Percentiles rank a stretch among this genome's conserved stretches.
Evolutionary conservation across 2,329 filamentous ascomycete species (phyloP).

Genomic region (Achaetomium macrosporum): DNA sequence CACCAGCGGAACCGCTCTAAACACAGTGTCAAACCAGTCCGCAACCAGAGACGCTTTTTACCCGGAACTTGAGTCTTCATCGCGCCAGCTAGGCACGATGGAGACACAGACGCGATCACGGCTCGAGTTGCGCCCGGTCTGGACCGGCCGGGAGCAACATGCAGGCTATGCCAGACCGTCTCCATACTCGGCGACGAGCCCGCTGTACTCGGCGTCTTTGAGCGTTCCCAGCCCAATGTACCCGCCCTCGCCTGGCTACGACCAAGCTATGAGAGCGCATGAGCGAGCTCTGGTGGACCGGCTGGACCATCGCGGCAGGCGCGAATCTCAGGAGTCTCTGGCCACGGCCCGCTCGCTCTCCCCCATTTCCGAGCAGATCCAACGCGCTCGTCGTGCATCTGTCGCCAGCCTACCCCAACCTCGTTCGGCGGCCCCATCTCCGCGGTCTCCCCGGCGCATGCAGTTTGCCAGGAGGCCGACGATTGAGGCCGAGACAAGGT

Average conservation of each 20-base stretch:
- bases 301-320: constrained; percentile 28
- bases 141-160: constrained; percentile 29
- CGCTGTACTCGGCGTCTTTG: constrained; percentile 27
- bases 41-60: background rate
- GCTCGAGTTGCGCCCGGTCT: constrained; percentile 33
- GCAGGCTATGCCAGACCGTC: constrained; percentile 22
- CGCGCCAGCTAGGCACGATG: constrained; percentile 19
- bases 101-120: constrained; percentile 29
- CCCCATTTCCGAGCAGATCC: constrained; percentile 29
- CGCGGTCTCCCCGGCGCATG: constrained; percentile 12
- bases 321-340: constrained; percentile 14
- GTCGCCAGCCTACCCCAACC: constrained; percentile 14
- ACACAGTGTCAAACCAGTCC: background rate
- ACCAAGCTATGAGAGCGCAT: constrained; percentile 32
- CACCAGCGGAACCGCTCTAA: background rate
- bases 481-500: constrained; percentile 28
- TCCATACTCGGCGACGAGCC: constrained; percentile 24
- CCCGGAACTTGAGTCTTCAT: background rate
- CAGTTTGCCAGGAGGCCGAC: constrained; percentile 25
- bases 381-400: constrained; percentile 13
- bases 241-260: constrained; percentile 27
- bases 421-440: constrained; percentile 15
- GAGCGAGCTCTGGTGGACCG: constrained; percentile 33
- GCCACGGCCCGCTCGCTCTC: constrained; percentile 19
- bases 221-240: constrained; percentile 33